Base-by-base conservation (phyloP, 2,329 filamentous ascomycete species). In the Malbranchea cinnamomea region DNA sequence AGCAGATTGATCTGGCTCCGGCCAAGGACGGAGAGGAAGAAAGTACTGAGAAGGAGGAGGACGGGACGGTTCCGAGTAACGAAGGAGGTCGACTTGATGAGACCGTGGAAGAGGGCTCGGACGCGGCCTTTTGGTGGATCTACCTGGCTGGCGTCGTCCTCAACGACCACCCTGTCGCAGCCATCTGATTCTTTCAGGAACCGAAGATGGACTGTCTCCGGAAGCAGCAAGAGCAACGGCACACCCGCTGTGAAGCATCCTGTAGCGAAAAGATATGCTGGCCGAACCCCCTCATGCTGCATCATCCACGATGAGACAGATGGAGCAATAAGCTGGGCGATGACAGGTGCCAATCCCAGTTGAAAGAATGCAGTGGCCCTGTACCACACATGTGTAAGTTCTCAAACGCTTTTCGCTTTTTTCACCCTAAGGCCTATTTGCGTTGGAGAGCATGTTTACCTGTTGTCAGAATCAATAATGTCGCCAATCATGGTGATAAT, bases 401-500 rank as follows among this genome's bases (percentile, higher is more conserved):
- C 9, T 12, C 2, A 20, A 25, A 8, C 20, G 20, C 10, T 10
- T 22, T 7, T 7, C 8, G 20, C 12, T 17, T 18, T 6, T 23
- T 13, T 22, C 7, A 30, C 16, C 11, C 5, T 4, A 20, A 12
- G 19, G 22, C 9, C 10, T 18, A 13, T 18, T 23, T 19, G 14
- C 12, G 4, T 6, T 20, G n/a, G 2, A 9, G 12, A 29, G 17
- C 41, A 50, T 12, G 31, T 38, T 20, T 25, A 50, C 54, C 62
- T 52, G 42, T 60, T 54, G 12, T 58, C 53, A 3, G 61, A 53
- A 1, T 54, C 60, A 5, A 56, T 58, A n/a, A 67, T 55, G 39
- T 67, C 63, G 1, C 62, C 52, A 38, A 66, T 52, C 58, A 67
- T 64, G 5, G 63, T 65, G 43, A 61, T 53, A 32, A 59, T 53